Conservation (phyloP, 257 asterid species). For the Gentiana macrophylla region DNA sequence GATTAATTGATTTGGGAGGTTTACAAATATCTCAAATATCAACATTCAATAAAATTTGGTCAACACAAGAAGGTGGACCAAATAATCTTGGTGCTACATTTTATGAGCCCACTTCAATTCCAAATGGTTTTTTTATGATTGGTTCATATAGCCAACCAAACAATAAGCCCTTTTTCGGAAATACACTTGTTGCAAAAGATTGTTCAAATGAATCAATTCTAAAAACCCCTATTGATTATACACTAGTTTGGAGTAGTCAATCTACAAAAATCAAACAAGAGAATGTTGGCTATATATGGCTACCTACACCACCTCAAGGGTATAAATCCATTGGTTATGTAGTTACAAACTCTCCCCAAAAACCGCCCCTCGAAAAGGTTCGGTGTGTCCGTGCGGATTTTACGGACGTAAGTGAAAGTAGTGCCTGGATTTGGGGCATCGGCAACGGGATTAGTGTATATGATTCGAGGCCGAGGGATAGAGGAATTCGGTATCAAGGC, state of each 20-base stretch:
- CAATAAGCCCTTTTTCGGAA: background rate
- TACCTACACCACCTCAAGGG: slow-evolving; percentile 5
- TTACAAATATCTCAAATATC: slow-evolving; percentile 1
- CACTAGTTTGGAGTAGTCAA: slow-evolving; percentile 1
- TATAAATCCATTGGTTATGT: slow-evolving; percentile 5
- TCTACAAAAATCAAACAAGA: background rate
- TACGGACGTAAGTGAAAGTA: background rate
- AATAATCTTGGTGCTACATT: slow-evolving; percentile 4
- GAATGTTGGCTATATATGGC: slow-evolving; percentile 4
- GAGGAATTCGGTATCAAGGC: background rate
- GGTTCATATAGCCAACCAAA: slow-evolving; percentile 4
- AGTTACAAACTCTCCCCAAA: background rate
- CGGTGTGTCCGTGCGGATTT: background rate
- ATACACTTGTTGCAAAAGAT: slow-evolving; percentile 1
- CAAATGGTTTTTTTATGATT: slow-evolving; percentile 4
- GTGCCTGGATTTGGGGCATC: slow-evolving; percentile 3
- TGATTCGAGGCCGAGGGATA: slow-evolving; percentile 1
- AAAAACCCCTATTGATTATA: slow-evolving; percentile 1
- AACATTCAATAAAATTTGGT: slow-evolving; percentile 2
- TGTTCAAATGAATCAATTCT: background rate
- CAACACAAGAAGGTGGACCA: slow-evolving; percentile 2
- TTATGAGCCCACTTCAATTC: slow-evolving; percentile 3
- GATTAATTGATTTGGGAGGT: slow-evolving; percentile 5
- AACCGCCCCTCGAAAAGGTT: slow-evolving; percentile 9
- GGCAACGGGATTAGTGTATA: background rate